Conservation (phyloP, 1,284 basidiomycete species). For the Phlebopus sp. region DNA sequence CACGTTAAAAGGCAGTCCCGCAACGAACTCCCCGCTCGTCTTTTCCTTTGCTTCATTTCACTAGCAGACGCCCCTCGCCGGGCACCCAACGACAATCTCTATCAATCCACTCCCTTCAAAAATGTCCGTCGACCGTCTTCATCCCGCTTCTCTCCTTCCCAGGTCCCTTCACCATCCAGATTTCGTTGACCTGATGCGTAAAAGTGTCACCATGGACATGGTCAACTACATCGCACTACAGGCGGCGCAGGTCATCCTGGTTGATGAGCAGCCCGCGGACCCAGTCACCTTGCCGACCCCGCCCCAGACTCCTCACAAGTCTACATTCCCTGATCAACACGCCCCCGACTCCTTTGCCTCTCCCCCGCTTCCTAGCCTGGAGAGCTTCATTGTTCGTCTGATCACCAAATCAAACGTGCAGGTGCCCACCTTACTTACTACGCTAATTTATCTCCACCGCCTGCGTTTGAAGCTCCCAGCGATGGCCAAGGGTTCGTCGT, state of each 20-base stretch:
- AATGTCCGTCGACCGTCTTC: slow-evolving; percentile 40
- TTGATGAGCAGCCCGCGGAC: slow-evolving; percentile 47
- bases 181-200: slow-evolving; percentile 75
- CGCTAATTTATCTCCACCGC: slow-evolving; percentile 91
- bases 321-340: slow-evolving; percentile 35
- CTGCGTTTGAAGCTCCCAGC: slow-evolving; percentile 79
- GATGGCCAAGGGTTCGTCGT: slow-evolving; percentile 74
- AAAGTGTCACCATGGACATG: slow-evolving; percentile 80
- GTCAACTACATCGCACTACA: slow-evolving; percentile 72
- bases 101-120: slow-evolving; percentile 31
- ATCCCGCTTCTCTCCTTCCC: slow-evolving; percentile 71
- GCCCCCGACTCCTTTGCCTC: slow-evolving; percentile 35
- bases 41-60: slow-evolving; percentile 17
- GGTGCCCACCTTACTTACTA: slow-evolving; percentile 88
- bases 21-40: slow-evolving; percentile 1
- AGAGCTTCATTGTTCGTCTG: slow-evolving; percentile 86
- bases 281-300: slow-evolving; percentile 44
- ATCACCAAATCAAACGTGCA: slow-evolving; percentile 88
- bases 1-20: slow-evolving; percentile 6
- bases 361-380: slow-evolving; percentile 65
- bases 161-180: slow-evolving; percentile 69
- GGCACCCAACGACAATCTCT: slow-evolving; percentile 26
- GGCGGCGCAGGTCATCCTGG: slow-evolving; percentile 61
- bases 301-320: slow-evolving; percentile 52
- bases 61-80: slow-evolving; percentile 5